Conservation (phyloP, 352 stramenopile genomes). For the Globisporangium sylvaticum region DNA sequence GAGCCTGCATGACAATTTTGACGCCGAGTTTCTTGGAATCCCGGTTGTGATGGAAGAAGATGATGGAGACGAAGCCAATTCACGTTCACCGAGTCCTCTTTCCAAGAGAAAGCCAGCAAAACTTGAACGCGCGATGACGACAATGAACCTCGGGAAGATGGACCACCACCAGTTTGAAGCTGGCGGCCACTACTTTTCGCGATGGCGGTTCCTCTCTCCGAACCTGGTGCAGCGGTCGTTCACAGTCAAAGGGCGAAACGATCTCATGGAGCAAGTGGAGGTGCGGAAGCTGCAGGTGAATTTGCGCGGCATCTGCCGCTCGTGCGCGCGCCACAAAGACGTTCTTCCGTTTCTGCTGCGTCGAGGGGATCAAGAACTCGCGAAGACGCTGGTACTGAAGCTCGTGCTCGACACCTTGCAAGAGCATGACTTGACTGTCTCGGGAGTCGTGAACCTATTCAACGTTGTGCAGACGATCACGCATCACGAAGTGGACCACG, state of each 20-base stretch:
- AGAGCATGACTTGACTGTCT: constrained; percentile 40
- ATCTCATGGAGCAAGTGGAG: constrained; percentile 34
- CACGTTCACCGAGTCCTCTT: not conserved
- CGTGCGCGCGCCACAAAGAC: constrained; percentile 50
- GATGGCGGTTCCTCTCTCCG: constrained; percentile 60
- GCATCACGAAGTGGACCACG: constrained; percentile 25
- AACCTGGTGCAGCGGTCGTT: constrained; percentile 57
- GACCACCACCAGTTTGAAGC: constrained; percentile 29
- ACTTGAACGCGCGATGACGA: constrained; percentile 31
- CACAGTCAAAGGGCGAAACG: constrained; percentile 17
- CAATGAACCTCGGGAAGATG: constrained; percentile 26
- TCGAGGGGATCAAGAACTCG: constrained; percentile 36
- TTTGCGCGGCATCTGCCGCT: constrained; percentile 47
- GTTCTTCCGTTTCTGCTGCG: constrained; percentile 71
- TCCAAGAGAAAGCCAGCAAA: constrained; percentile 10
- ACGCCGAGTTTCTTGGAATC: not conserved
- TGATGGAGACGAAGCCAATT: not conserved
- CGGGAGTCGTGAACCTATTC: constrained; percentile 32
- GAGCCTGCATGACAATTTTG: constrained; percentile 5
- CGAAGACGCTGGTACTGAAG: constrained; percentile 46
- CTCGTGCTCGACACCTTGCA: constrained; percentile 51
- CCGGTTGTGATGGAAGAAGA: not conserved
- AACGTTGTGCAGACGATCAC: constrained; percentile 43
- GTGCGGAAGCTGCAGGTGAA: constrained; percentile 74
- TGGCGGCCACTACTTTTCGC: constrained; percentile 29